Percentiles rank a stretch among this genome's conserved stretches.
These are phyloP conservation scores for Phialocephala subalpina DNA, from an alignment of 2,329 filamentous ascomycete species.

Conservation along the genomic window DNA sequence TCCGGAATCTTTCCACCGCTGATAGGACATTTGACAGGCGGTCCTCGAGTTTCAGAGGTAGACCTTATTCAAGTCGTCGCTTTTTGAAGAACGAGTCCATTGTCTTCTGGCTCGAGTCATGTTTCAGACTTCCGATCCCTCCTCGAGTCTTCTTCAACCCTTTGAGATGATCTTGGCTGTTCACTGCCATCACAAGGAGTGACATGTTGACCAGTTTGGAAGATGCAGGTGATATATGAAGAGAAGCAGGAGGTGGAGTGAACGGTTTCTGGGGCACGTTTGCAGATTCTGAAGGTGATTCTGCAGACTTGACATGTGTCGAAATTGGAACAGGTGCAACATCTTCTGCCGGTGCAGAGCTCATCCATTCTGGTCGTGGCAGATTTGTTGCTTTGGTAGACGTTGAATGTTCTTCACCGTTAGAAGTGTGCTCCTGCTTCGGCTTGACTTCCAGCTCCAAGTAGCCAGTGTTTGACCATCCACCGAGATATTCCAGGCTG, in stretches of 20 bases:
- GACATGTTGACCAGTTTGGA: conserved; percentile 48
- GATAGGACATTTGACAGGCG: too few species aligned
- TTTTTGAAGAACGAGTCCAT: conserved; percentile 82
- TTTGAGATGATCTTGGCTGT: conserved; percentile 74
- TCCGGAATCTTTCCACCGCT: too few species aligned
- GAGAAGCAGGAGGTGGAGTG: background rate
- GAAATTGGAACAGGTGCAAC: background rate
- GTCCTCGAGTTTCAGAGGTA: too few species aligned
- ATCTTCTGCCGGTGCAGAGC: background rate
- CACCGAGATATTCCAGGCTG: conserved; percentile 60
- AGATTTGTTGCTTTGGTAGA: background rate
- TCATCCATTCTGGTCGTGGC: background rate
- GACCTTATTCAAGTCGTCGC: conserved; percentile 45
- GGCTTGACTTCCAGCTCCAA: conserved; percentile 42
- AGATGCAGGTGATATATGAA: background rate
- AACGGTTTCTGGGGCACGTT: conserved; percentile 16
- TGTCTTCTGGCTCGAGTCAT: conserved; percentile 78
- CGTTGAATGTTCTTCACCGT: background rate
- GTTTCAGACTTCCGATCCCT: conserved; percentile 80
- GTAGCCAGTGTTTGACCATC: conserved; percentile 73
- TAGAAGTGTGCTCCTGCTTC: background rate
- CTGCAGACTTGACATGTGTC: background rate
- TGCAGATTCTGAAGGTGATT: background rate
- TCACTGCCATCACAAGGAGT: conserved; percentile 66
- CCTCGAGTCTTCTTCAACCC: conserved; percentile 81